phyloP scores from a whole-genome alignment of 495 filamentous ascomycete genomes.

The Cryomyces minteri region DNA sequence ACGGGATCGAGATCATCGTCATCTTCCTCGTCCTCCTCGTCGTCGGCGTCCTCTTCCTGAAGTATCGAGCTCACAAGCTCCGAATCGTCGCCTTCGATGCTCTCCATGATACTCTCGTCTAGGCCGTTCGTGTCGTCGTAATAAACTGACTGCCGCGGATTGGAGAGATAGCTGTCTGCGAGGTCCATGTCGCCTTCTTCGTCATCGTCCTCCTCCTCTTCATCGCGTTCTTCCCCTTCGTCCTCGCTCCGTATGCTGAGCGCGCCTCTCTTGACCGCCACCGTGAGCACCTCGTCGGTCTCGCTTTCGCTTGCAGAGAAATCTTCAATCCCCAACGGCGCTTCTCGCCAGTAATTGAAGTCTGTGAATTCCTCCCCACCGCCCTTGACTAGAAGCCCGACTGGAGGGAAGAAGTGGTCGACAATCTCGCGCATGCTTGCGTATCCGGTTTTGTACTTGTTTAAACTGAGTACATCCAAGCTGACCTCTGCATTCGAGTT shows the following conservation, averaged over 20 bases:
- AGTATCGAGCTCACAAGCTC: slow-evolving; percentile 8
- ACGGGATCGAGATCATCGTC: slow-evolving; percentile 4
- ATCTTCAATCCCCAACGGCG: slow-evolving; percentile 18
- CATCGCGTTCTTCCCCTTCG: slow-evolving; percentile 23
- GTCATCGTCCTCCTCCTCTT: slow-evolving; percentile 19
- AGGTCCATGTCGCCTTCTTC: slow-evolving; percentile 15
- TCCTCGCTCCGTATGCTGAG: slow-evolving; percentile 24
- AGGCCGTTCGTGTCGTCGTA: slow-evolving; percentile 9
- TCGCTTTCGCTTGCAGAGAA: slow-evolving; percentile 22
- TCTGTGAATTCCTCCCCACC: slow-evolving; percentile 25
- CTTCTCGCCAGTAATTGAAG: slow-evolving; percentile 25
- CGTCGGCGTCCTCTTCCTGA: slow-evolving; percentile 15
- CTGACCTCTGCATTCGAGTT: slow-evolving; percentile 95
- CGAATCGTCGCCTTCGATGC: slow-evolving; percentile 14
- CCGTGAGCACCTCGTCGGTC: slow-evolving; percentile 19
- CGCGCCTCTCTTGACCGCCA: slow-evolving; percentile 24
- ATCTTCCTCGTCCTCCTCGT: slow-evolving; percentile 23
- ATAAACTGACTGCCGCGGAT: slow-evolving; percentile 11
- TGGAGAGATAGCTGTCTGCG: slow-evolving; percentile 13
- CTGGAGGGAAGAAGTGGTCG: slow-evolving; percentile 81
- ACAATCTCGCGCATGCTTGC: slow-evolving; percentile 90
- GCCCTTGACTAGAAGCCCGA: slow-evolving; percentile 16
- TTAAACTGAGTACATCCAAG: slow-evolving; percentile 76
- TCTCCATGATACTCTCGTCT: slow-evolving; percentile 14
- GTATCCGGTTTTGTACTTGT: slow-evolving; percentile 92